Conservation (phyloP, 306 rosid genomes). For the Castanospermum australe region DNA sequence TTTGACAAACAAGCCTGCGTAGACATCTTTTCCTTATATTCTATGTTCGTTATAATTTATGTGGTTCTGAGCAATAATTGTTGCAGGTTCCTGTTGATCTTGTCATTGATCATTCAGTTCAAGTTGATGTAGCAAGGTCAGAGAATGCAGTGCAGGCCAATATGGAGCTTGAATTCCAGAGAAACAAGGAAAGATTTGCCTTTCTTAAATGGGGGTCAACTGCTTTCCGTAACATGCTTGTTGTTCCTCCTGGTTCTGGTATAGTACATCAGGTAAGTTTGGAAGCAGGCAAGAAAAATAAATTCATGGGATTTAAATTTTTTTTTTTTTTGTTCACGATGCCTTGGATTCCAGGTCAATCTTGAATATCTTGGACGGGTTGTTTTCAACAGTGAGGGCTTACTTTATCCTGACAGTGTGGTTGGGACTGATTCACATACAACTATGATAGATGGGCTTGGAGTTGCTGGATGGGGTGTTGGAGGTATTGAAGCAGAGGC, state of each 20-base stretch:
- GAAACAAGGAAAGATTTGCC: slow-evolving; percentile 96
- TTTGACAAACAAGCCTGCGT: not conserved
- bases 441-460: slow-evolving; percentile 98
- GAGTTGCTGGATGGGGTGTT: slow-evolving; percentile 99
- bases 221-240: slow-evolving; percentile 96
- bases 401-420: slow-evolving; percentile 98
- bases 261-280: slow-evolving; percentile 93
- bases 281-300: slow-evolving; percentile 15
- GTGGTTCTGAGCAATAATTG: not conserved
- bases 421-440: slow-evolving; percentile 99
- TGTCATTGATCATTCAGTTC: slow-evolving; percentile 97
- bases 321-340: not conserved
- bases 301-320: not conserved
- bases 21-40: not conserved
- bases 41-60: slow-evolving; percentile 23
- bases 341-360: slow-evolving; percentile 70
- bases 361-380: slow-evolving; percentile 98
- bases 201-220: slow-evolving; percentile 97
- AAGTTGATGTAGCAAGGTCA: slow-evolving; percentile 91
- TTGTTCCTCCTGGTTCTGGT: slow-evolving; percentile 99
- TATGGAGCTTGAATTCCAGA: slow-evolving; percentile 93
- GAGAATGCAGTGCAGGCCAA: slow-evolving; percentile 98
- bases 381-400: slow-evolving; percentile 84
- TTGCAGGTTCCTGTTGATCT: slow-evolving; percentile 97
- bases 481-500: slow-evolving; percentile 99